Evolutionary conservation across 1,139 yeast species (phyloP).

Genomic region (Scheffersomyces stambukii): DNA sequence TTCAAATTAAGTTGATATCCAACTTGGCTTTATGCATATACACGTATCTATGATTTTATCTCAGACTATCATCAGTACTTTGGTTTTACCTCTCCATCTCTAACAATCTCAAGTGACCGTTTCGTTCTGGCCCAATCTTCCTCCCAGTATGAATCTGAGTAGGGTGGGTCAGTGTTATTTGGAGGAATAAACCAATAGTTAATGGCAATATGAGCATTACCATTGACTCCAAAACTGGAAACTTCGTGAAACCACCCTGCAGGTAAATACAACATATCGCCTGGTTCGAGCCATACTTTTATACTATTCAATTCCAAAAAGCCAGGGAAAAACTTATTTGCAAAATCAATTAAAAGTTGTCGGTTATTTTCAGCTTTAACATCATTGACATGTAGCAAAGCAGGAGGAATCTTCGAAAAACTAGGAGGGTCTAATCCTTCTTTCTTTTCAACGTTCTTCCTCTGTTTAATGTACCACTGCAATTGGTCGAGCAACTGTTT

Average conservation of each 20-base stretch:
- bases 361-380: constrained; percentile 24
- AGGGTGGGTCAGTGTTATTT: constrained; percentile 32
- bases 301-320: constrained; percentile 37
- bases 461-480: constrained; percentile 13
- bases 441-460: constrained; percentile 10
- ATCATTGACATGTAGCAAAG: constrained; percentile 55
- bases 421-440: constrained; percentile 53
- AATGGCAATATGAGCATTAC: constrained; percentile 52
- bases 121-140: constrained; percentile 35
- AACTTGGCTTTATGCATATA: too few relatives aligned
- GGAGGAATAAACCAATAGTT: constrained; percentile 79
- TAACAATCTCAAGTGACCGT: constrained; percentile 6
- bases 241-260: constrained; percentile 85
- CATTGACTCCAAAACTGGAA: constrained; percentile 50
- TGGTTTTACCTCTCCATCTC: constrained; percentile 2
- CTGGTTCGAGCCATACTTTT: constrained; percentile 50
- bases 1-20: too few relatives aligned
- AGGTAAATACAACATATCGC: constrained; percentile 67
- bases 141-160: constrained; percentile 48
- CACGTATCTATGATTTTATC: too few relatives aligned
- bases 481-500: constrained; percentile 10
- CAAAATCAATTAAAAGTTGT: constrained; percentile 23
- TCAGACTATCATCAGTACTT: too few relatives aligned
- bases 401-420: constrained; percentile 60
- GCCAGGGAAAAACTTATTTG: constrained; percentile 40